Evolutionary conservation across 495 filamentous ascomycete genomes (phyloP).

Genomic region (Cercophora newfieldiana): DNA sequence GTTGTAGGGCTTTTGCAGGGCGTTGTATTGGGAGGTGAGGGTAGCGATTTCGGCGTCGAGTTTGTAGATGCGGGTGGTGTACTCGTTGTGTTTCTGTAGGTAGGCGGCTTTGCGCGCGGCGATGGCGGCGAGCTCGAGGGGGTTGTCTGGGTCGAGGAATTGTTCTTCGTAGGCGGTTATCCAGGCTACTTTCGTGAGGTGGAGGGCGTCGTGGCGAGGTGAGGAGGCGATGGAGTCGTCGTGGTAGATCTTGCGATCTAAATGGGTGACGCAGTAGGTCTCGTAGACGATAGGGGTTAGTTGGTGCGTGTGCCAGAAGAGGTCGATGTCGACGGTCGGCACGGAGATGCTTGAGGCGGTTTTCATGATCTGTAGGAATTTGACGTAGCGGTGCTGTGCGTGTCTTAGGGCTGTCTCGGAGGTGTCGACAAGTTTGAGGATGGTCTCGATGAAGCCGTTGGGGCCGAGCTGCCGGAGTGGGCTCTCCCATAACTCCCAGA

Average conservation of each 20-base stretch:
- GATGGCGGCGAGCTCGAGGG: not conserved
- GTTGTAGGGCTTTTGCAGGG: not conserved
- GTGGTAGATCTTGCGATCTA: slow-evolving; percentile 10
- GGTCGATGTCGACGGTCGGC: slow-evolving; percentile 72
- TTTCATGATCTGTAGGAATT: slow-evolving; percentile 12
- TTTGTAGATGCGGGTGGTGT: not conserved
- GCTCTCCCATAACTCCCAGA: slow-evolving; percentile 6
- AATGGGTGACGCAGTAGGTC: slow-evolving; percentile 41
- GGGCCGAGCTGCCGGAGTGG: slow-evolving; percentile 6
- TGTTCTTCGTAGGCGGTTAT: not conserved
- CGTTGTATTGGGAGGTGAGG: not conserved
- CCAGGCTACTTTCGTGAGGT: not conserved
- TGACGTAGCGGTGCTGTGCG: slow-evolving; percentile 3
- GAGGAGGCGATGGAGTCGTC: slow-evolving; percentile 5
- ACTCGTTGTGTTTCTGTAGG: no score
- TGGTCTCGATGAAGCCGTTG: slow-evolving; percentile 4
- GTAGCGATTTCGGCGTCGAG: not conserved
- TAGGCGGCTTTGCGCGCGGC: not conserved
- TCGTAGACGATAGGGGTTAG: slow-evolving; percentile 58
- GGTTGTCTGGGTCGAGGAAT: not conserved
- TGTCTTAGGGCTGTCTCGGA: not conserved
- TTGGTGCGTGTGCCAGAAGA: slow-evolving; percentile 64
- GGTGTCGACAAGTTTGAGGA: not conserved
- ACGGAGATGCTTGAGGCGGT: slow-evolving; percentile 33
- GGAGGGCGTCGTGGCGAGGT: not conserved